Percentiles rank a stretch among this genome's conserved stretches.
Evolutionary conservation across 345 rosid species (phyloP).

Genomic region (Boechera divaricarpa): DNA sequence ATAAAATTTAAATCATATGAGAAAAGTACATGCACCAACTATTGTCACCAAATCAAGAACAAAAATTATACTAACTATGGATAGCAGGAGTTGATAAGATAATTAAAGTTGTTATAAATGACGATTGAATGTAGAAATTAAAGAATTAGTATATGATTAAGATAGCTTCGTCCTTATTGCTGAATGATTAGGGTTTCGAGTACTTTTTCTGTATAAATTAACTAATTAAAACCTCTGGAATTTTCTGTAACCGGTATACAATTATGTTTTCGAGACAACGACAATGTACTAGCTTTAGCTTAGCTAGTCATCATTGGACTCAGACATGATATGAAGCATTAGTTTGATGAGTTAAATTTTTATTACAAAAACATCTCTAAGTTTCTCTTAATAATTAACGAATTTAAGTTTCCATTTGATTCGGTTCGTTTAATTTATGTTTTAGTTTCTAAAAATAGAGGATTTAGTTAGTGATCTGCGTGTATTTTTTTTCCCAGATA

Average conservation of each 20-base stretch:
- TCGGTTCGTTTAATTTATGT: background rate
- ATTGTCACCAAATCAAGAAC: conserved; percentile 25
- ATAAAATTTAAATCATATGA: background rate
- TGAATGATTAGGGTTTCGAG: conserved; percentile 24
- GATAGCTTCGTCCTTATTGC: conserved; percentile 34
- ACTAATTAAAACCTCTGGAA: conserved; percentile 33
- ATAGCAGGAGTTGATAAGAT: conserved; percentile 32
- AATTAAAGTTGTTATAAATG: conserved; percentile 19
- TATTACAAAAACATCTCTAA: background rate
- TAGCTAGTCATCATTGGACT: conserved; percentile 15
- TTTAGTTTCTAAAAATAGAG: background rate
- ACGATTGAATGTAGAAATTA: conserved; percentile 7
- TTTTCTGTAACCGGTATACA: conserved; percentile 31
- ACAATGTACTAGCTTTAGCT: conserved; percentile 45
- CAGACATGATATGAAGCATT: conserved; percentile 12
- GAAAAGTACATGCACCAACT: conserved; percentile 12
- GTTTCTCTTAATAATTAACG: background rate
- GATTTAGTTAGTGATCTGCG: too few relatives aligned
- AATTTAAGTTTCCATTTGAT: background rate
- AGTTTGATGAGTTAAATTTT: conserved; percentile 10
- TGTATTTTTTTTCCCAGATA: too few relatives aligned
- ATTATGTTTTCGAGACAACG: conserved; percentile 36
- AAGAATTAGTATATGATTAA: conserved; percentile 15
- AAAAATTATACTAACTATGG: background rate
- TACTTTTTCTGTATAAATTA: conserved; percentile 2